Base-by-base conservation (phyloP, 768 basidiomycete species). In the Hydnomerulius pinastri region DNA sequence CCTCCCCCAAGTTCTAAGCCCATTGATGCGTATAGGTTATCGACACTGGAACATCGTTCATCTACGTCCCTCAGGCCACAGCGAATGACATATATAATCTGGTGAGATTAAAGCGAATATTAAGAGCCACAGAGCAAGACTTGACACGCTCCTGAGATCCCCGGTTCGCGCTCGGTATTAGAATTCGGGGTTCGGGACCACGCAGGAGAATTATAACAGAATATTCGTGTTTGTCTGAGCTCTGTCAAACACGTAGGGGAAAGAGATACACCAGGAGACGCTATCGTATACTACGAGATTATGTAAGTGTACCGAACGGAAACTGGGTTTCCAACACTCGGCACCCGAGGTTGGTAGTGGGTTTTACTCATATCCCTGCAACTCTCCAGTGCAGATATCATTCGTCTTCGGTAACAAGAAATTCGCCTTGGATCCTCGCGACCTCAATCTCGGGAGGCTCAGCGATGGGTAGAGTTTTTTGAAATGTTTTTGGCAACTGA, bases 31-130 rank as follows among this genome's bases (percentile, higher is more conserved):
- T 18, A n/a, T 17, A 86, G 84, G 82, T 83, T n/a, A 75, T 87
- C 50, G 86, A 87, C 58, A 83, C 84, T 0, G 85, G 86, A 25
- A 85, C 84, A 4, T 81, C 84, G 27, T 69, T 86, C 23, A 79
- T 86, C 50, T 86, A 86, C 63, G 51, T 84, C 6, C 81, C 83
- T 1, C 60, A 67, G 33, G 40, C 59, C 0, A 53, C 80, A 24
- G 80, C 76, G 5, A 44, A 60, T 3, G 55, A 65, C 8, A 73
- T 87, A 50, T 87, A 86, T 63, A 46, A 56, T 2, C 56, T 62
- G 58, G 80, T 78, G 21, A 43, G 71, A 40, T 25, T n/a, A n/a
- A n/a, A n/a, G n/a, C 8, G 3, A 1, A 6, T 28, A 27, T 17
- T 1, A 12, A 12, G 20, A 5, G 7, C 28, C 36, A 29, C 9